Base-by-base conservation (phyloP, 23 red algal genomes). In the Pyropia haitanensis region DNA sequence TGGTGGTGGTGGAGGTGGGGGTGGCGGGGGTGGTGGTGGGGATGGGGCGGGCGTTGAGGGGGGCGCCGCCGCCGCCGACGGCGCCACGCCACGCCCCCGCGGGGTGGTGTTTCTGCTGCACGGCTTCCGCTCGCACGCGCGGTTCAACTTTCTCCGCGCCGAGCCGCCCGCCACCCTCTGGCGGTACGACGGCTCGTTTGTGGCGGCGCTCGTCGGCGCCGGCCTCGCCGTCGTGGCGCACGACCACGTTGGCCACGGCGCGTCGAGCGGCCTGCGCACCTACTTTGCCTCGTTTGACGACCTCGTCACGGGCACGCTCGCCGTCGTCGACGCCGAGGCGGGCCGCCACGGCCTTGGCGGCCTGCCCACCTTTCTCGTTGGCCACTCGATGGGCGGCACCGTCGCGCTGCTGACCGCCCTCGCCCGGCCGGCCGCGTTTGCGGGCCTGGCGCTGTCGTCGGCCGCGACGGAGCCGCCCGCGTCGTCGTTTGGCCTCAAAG, bases 361-460 rank as follows among this genome's bases (percentile, higher is more conserved):
- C 21, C 61, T 67, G 58, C 89, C 89, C 19, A 17, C 77, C 8
- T 95, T 86, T 56, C 25, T 87, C 10, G 34, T 81, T 15, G 89
- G 89, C 18, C 68, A 81, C 63, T 95, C 89, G 31, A 86, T 95
- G 89, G 89, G 89, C 48, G 82, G 89, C 17, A 62, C 72, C 15
- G 23, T 95, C 14, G 13, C 54, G 19, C 67, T 86, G 14, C 65
- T 95, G 46, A 67, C 73, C 25, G n/a, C 58, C 57, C 58, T 53
- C 17, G 65, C 72, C 48, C 57, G 51, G 3, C 67, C 70, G 10
- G 24, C 19, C 10, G 25, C 60, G 30, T 60, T 80, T 29, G 24
- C 31, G 2, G 89, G 89, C 14, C 56, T 82, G 29, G 73, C 72
- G 16, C 25, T 95, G 46, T 82, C 79, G 31, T 80, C 81, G 29